Base-by-base conservation (phyloP, 2,329 filamentous ascomycete species). In the Graphilbum sp. region DNA sequence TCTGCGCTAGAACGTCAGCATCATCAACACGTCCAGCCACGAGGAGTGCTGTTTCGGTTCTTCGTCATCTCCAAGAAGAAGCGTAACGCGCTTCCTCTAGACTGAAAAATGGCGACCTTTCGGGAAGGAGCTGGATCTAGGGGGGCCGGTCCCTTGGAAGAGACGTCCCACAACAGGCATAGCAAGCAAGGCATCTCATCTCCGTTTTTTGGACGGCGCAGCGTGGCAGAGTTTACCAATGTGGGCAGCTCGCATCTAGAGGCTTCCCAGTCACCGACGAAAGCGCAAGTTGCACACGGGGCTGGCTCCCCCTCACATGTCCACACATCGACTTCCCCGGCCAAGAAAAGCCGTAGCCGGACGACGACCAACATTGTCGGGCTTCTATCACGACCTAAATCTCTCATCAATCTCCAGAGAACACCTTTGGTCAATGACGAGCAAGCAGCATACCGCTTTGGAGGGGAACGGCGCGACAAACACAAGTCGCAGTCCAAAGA, bases 341-440 rank as follows among this genome's bases (percentile, higher is more conserved):
- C 27, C 10, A 81, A 79, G 51, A 72, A 74, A 20, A 79, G 79
- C 52, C 92, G 88, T 62, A 72, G 72, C 29, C 93, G 88, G 56
- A 93, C 87, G 0, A 71, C 81, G 4, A 81, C 81, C 24, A 92
- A 86, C 53, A 66, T 96, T n/a, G 74, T 75, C 1, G 75, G 69
- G 5, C 69, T 95, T 39, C 69, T 94, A 37, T 75, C 75, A 40
- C 77, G 79, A 40, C 74, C 76, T 42, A 85, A 79, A 53, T 85
- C 83, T 10, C 67, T 76, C 38, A 83, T 77, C 50, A 78, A 73
- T 46, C 58, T 79, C 19, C 69, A 72, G n/a, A n/a, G n/a, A 44
- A 67, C 65, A 41, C 50, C 63, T 2, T 37, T 13, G 27, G 11
- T 17, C 24, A 30, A 21, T 19, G 35, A 9, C 9, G 46, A 66